A percentile compares a stretch with the other conserved stretches of the same genome.
These are phyloP conservation scores for Lactarius akahatsu DNA, from an alignment of 768 basidiomycete species.

Conservation along the genomic window DNA sequence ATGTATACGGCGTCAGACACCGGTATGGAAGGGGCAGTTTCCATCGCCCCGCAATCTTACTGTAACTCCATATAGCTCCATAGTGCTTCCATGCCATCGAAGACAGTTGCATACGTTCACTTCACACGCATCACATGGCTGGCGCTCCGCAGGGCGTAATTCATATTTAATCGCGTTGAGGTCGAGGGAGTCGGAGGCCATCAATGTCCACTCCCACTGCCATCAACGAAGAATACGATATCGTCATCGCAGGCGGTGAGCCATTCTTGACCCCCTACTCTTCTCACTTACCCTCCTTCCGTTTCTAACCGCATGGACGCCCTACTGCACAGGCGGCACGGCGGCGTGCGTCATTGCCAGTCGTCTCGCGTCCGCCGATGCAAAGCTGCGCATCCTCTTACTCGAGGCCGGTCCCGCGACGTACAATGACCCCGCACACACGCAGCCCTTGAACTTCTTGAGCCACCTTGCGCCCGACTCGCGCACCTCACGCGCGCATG, in stretches of 20 bases:
- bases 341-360: conserved; percentile 56
- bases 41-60: too few species aligned
- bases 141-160: too few species aligned
- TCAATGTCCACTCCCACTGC: background rate
- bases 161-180: too few species aligned
- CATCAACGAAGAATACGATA: conserved; percentile 21
- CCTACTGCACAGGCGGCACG: conserved; percentile 40
- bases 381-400: conserved; percentile 55
- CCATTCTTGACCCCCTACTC: background rate
- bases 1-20: too few species aligned
- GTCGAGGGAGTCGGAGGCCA: too few species aligned
- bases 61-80: too few species aligned
- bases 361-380: conserved; percentile 53
- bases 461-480: conserved; percentile 41
- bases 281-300: background rate
- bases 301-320: background rate
- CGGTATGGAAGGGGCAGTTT: too few species aligned
- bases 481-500: conserved; percentile 47
- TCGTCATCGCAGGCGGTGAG: conserved; percentile 30
- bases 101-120: conserved; percentile 34
- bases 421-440: conserved; percentile 45
- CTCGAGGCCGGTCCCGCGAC: conserved; percentile 60
- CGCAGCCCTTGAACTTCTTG: conserved; percentile 54
- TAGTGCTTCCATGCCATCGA: too few species aligned
- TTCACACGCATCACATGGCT: too few species aligned